Base-by-base conservation (phyloP, 2,329 filamentous ascomycete genomes). In the Magnaporthales sp. region DNA sequence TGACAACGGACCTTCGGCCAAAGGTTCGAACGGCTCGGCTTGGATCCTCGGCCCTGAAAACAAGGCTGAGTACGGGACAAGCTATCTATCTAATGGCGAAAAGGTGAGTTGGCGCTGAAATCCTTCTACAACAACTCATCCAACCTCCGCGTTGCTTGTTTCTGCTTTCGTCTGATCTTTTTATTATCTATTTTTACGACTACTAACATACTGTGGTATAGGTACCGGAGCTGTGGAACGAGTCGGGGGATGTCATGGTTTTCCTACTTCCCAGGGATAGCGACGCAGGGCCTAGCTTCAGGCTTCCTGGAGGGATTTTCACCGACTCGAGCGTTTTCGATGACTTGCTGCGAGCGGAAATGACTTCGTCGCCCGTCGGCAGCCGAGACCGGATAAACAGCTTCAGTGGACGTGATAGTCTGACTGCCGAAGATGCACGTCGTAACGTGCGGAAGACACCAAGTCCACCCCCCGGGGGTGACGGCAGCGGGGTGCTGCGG, bases 151-250 rank as follows among this genome's bases (percentile, higher is more conserved):
- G 5, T 26, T 26, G 22, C 13, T 61, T 30, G 11, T 31, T 62
- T 5, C 26, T 24, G 31, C 15, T 31, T 15, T 32, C 38, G 54
- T 51, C 6, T 68, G 65, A 30, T 46, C 38, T n/a, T 62, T 65
- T 24, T 27, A 9, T 26, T 24, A 3, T 19, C 29, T 13, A 19
- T 56, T n/a, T n/a, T 8, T 32, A 30, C 22, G 11, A 7, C 62
- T 32, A 24, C 30, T 63, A 31, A 27, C 22, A 4, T 26, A 58
- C 24, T 22, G 11, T 11, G 22, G 7, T 65, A n/a, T 67, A 88
- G 85, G 84, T 89, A 4, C 85, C 87, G 1, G 88, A 90, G 73
- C 75, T 90, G 24, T 90, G 88, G 88, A 85, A 87, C 69, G 86
- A 89, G 66, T 77, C 75, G 65, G 86, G 84, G 54, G 82, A 82